These are phyloP conservation scores for Kurtzmaniella fragi DNA, from an alignment of 805 yeast species.

Conservation along the genomic window DNA sequence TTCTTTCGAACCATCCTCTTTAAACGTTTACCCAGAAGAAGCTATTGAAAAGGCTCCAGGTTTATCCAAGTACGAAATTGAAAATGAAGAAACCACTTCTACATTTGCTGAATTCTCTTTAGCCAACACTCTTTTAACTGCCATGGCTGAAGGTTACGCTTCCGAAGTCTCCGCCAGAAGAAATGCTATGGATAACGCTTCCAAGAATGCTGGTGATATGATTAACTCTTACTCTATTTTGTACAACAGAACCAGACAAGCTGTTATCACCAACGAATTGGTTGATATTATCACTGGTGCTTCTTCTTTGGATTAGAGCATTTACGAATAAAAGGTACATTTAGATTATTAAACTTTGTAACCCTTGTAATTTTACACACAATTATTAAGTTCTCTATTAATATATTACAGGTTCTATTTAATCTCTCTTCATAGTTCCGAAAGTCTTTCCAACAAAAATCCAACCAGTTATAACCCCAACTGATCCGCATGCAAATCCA, in stretches of 20 bases:
- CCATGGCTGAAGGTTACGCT: constrained; percentile 97
- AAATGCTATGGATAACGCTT: constrained; percentile 99
- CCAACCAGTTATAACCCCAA: constrained; percentile 65
- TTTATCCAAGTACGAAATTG: constrained; percentile 74
- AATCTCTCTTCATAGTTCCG: constrained; percentile 54
- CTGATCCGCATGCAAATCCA: constrained; percentile 70
- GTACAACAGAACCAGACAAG: constrained; percentile 99
- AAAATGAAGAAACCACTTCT: constrained; percentile 61
- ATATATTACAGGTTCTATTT: constrained; percentile 7
- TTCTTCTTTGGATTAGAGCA: constrained; percentile 79
- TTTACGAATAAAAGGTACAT: background rate
- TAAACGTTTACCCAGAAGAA: constrained; percentile 61
- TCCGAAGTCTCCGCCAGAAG: constrained; percentile 98
- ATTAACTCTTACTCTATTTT: constrained; percentile 92
- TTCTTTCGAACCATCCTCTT: constrained; percentile 77
- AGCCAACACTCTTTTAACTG: constrained; percentile 84
- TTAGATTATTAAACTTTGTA: background rate
- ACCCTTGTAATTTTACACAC: background rate
- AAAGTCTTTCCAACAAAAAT: constrained; percentile 61
- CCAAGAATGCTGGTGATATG: constrained; percentile 99
- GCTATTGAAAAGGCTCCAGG: constrained; percentile 83
- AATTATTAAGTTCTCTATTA: background rate
- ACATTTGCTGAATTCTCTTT: constrained; percentile 81
- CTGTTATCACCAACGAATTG: constrained; percentile 98
- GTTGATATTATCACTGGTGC: constrained; percentile 99